Base-by-base conservation (phyloP, 805 yeast species). In the Candida jianshihensis region DNA sequence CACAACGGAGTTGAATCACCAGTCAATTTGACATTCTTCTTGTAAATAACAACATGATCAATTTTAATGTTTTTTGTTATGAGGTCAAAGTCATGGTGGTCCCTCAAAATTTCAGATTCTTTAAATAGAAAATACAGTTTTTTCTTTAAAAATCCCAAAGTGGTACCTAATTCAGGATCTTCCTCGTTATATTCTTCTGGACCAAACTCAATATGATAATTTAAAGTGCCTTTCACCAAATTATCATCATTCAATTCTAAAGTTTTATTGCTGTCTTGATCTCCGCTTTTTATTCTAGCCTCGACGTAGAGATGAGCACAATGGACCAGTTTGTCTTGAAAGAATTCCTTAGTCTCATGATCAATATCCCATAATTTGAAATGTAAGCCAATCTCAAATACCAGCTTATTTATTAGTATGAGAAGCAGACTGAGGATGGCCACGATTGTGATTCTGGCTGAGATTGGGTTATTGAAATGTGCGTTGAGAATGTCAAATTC, bases 201-300 rank as follows among this genome's bases (percentile, higher is more conserved):
- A 21, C 84, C 75, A 57, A 85, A 85, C 53, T 84, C 94, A 46
- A 82, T 68, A 54, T 82, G 83, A 53, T 78, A 84, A 19, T 63
- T 64, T 22, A 81, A 43, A 3, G 74, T 70, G 18, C 51, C 56
- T 5, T 47, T 36, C 16, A 63, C 35, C n/a, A n/a, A n/a, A 5
- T 40, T 43, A 12, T 41, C 36, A 7, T 48, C 42, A 2, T 43
- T 39, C 5, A 46, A 42, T 6, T 50, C 17, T 11, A 14, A 6
- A 14, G 18, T 26, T 14, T 5, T 12, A 14, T 6, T 26, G 11
- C 15, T 15, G n/a, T 16, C 6, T 14, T 26, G 17, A 26, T n/a
- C 18, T 26, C 18, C 26, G 5, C 33, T 20, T 6, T 47, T 43
- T 3, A 75, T 50, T 37, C 75, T 71, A 34, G 81, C 63, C 19